Base-by-base conservation (phyloP, 371 early-diverging fungal species). In the Zopfochytrium polystomum region DNA sequence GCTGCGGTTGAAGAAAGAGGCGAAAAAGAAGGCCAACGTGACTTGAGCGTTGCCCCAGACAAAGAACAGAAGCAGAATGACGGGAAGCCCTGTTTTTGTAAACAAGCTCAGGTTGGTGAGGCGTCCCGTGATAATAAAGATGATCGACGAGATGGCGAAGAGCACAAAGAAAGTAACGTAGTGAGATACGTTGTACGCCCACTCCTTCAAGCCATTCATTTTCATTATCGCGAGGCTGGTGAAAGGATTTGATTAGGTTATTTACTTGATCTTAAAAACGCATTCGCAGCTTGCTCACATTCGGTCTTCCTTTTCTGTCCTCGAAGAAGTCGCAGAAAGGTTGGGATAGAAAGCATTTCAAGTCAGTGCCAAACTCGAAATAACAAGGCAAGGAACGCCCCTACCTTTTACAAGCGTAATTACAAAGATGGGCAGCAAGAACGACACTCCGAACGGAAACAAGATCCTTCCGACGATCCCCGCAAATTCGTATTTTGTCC, bases 151-250 rank as follows among this genome's bases (percentile, higher is more conserved):
- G 23, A 83, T 26, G 51, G 82, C 51, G 58, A 83, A 85, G 31
- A 89, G 75, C 38, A 80, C 61, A 49, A 75, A 85, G 66, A 87
- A 86, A 61, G 83, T 83, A 58, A 87, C 60, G 60, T 83, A 85
- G 65, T 84, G 84, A 20, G 80, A 68, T 26, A 82, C 11, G 56
- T 83, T 85, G 75, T 89, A 89, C 11, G 77, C 66, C 53, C 68
- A 67, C 25, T 74, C 52, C 60, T 77, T 85, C 62, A 89, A 70
- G 47, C 88, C 88, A 65, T 87, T 87, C 87, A 87, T 86, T 63
- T 73, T 69, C 86, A 87, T 86, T 85, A 87, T 87, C 20, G 60
- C 60, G 44, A 49, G 48, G 30, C 46, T 62, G 50, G 7, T 33
- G 34, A 9, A 38, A 25, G 20, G 32, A 29, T 15, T 29, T 27